Evolutionary conservation across 352 stramenopile genomes (phyloP).

Genomic region (Globisporangium paddicum): DNA sequence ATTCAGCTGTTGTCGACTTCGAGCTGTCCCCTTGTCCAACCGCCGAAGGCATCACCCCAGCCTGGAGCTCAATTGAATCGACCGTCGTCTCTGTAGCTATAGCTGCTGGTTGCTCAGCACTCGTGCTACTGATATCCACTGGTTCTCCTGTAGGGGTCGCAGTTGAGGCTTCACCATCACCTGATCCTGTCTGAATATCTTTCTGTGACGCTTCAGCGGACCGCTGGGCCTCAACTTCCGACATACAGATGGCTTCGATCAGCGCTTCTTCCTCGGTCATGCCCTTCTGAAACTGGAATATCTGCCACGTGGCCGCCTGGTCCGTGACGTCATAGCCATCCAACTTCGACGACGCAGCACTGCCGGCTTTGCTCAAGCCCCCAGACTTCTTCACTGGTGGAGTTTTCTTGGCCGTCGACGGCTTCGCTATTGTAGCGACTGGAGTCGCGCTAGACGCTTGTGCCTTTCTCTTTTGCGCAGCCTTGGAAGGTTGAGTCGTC

Average conservation of each 20-base stretch:
- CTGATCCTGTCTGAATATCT: neutral
- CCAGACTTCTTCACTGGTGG: neutral
- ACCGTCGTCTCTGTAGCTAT: neutral
- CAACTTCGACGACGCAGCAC: neutral
- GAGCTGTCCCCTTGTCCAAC: neutral
- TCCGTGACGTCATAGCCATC: constrained; percentile 19
- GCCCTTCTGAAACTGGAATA: constrained; percentile 64
- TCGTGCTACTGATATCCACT: neutral
- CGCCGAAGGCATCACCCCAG: neutral
- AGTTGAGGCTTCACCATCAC: neutral
- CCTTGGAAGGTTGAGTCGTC: neutral
- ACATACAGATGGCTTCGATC: constrained; percentile 62
- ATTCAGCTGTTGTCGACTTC: neutral
- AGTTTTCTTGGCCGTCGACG: constrained; percentile 3
- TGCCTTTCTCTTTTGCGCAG: neutral
- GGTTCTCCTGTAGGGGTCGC: neutral
- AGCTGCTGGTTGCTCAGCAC: neutral
- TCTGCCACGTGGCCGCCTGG: constrained; percentile 29
- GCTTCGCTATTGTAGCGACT: neutral
- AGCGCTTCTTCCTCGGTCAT: constrained; percentile 73
- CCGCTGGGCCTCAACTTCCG: constrained; percentile 18
- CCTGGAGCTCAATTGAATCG: neutral
- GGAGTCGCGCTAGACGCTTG: neutral
- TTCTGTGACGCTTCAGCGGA: neutral
- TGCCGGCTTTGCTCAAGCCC: neutral